A percentile compares a stretch with the other conserved stretches of the same genome.
These are phyloP conservation scores for Ilex aquifolium DNA, from an alignment of 257 asterid genomes.

Conservation along the genomic window DNA sequence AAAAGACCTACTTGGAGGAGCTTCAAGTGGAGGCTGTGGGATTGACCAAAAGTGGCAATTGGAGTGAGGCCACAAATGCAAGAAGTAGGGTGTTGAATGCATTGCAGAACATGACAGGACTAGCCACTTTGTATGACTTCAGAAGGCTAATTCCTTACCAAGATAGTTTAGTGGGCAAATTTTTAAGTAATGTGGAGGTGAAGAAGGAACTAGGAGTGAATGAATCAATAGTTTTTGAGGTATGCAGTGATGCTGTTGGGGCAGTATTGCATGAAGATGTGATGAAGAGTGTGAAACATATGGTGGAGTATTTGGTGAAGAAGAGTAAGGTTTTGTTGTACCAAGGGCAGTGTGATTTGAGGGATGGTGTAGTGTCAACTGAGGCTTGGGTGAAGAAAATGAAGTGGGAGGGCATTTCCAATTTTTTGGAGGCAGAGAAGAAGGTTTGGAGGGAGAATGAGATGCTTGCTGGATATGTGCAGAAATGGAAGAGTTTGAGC, in stretches of 20 bases:
- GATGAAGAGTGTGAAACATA: constrained; percentile 74
- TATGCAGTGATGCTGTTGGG: constrained; percentile 51
- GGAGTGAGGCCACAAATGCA: constrained; percentile 56
- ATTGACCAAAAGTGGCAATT: constrained; percentile 25
- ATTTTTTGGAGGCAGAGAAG: constrained; percentile 60
- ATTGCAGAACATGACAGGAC: constrained; percentile 58
- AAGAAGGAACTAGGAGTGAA: constrained; percentile 51
- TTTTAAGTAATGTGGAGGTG: constrained; percentile 42
- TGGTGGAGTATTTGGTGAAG: constrained; percentile 61
- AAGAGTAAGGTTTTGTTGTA: constrained; percentile 58
- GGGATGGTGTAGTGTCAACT: constrained; percentile 62
- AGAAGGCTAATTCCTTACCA: constrained; percentile 58
- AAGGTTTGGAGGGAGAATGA: constrained; percentile 54
- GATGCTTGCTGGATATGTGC: constrained; percentile 71
- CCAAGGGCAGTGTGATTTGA: constrained; percentile 71
- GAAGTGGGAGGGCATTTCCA: constrained; percentile 49
- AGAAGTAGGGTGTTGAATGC: constrained; percentile 28
- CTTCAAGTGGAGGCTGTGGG: constrained; percentile 36
- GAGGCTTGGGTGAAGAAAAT: constrained; percentile 66
- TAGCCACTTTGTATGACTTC: constrained; percentile 63
- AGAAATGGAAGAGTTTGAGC: constrained; percentile 50
- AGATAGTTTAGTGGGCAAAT: constrained; percentile 37
- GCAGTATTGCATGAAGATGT: constrained; percentile 51
- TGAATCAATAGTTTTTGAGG: constrained; percentile 27
- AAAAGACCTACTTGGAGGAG: constrained; percentile 37